phyloP scores from a whole-genome alignment of 345 rosid genomes.

The Lepidium africanum region DNA sequence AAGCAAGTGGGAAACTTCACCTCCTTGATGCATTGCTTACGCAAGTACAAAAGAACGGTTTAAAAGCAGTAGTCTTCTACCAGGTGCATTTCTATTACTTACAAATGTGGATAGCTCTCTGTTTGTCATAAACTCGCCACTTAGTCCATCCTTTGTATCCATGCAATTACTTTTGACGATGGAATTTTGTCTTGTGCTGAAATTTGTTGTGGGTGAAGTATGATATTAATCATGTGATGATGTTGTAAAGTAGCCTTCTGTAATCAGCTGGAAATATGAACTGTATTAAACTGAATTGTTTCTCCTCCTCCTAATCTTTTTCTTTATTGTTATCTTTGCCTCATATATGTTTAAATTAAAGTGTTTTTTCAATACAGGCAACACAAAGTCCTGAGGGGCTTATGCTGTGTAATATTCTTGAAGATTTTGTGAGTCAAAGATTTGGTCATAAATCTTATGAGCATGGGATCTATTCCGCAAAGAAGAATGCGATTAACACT shows the following conservation, averaged over 20 bases:
- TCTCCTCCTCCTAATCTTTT: background rate
- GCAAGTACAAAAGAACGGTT: conserved; percentile 43
- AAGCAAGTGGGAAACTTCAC: conserved; percentile 86
- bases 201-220: background rate
- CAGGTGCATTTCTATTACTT: conserved; percentile 49
- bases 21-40: conserved; percentile 69
- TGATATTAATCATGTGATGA: conserved; percentile 10
- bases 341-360: conserved; percentile 7
- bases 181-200: background rate
- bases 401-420: conserved; percentile 72
- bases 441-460: conserved; percentile 80
- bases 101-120: background rate
- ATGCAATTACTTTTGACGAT: background rate
- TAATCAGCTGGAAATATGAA: background rate
- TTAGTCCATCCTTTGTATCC: background rate
- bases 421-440: conserved; percentile 62
- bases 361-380: conserved; percentile 35
- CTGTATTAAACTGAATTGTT: background rate
- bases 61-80: conserved; percentile 68
- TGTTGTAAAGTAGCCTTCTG: background rate
- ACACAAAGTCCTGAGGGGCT: conserved; percentile 43
- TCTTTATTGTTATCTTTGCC: background rate
- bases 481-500: conserved; percentile 49
- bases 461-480: conserved; percentile 45
- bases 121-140: background rate